Conservation (phyloP, 139 green algal genomes). For the Nannochloris sp. region DNA sequence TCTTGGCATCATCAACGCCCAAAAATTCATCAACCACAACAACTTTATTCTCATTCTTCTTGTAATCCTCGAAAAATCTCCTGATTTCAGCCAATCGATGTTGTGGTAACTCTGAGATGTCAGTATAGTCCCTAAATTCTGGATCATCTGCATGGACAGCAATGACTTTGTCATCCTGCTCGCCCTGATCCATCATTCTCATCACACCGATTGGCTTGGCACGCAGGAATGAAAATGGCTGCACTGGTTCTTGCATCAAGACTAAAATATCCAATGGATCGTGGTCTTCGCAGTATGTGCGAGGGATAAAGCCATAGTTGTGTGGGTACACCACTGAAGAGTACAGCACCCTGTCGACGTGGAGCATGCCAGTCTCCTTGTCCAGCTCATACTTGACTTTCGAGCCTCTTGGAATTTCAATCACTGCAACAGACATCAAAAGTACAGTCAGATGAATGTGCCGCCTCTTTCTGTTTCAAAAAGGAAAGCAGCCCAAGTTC, state of each 20-base stretch:
- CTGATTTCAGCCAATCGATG: slow-evolving; percentile 81
- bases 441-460: neutral
- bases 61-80: slow-evolving; percentile 92
- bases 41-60: slow-evolving; percentile 93
- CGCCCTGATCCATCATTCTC: slow-evolving; percentile 90
- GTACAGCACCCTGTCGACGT: slow-evolving; percentile 90
- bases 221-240: slow-evolving; percentile 82
- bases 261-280: slow-evolving; percentile 90
- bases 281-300: slow-evolving; percentile 91
- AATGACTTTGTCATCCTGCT: slow-evolving; percentile 77
- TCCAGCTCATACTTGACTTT: slow-evolving; percentile 96
- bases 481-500: neutral
- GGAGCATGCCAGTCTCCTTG: slow-evolving; percentile 62
- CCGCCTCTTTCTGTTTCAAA: neutral
- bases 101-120: slow-evolving; percentile 81
- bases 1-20: slow-evolving; percentile 57
- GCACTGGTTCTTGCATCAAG: slow-evolving; percentile 83
- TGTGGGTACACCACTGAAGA: slow-evolving; percentile 90
- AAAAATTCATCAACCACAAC: slow-evolving; percentile 90
- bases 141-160: slow-evolving; percentile 80
- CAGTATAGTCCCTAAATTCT: slow-evolving; percentile 75
- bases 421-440: slow-evolving; percentile 38
- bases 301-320: slow-evolving; percentile 93
- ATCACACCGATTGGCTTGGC: slow-evolving; percentile 87
- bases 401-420: slow-evolving; percentile 83